These are phyloP conservation scores for Kodamaea leandrae DNA, from an alignment of 805 yeast species.

Conservation along the genomic window DNA sequence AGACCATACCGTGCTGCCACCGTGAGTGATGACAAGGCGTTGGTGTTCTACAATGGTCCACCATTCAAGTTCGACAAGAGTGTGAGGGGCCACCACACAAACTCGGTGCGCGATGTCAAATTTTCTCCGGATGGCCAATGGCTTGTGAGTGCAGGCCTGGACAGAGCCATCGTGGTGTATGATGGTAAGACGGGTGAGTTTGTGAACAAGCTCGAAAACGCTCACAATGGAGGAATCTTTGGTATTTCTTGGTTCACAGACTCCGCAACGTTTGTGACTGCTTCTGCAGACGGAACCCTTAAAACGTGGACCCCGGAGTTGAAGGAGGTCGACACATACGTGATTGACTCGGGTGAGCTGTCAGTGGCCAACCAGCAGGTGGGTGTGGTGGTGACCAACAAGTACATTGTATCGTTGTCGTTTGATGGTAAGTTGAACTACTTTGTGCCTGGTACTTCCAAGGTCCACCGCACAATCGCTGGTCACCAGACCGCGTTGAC, in stretches of 20 bases:
- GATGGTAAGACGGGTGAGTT: constrained; percentile 87
- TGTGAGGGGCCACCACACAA: constrained; percentile 70
- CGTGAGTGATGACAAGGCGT: constrained; percentile 81
- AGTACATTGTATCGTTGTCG: constrained; percentile 62
- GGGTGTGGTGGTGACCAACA: constrained; percentile 69
- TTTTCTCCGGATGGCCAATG: constrained; percentile 79
- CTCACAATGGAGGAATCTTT: constrained; percentile 80
- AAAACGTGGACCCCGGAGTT: constrained; percentile 49
- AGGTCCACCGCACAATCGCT: constrained; percentile 42
- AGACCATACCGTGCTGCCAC: constrained; percentile 95
- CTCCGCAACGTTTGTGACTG: constrained; percentile 61
- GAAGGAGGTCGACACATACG: constrained; percentile 45
- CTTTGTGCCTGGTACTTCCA: constrained; percentile 39
- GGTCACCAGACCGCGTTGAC: constrained; percentile 89
- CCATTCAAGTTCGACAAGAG: constrained; percentile 85
- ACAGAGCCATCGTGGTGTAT: constrained; percentile 70
- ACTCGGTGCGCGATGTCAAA: constrained; percentile 75
- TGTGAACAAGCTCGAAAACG: constrained; percentile 46
- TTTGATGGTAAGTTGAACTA: constrained; percentile 69
- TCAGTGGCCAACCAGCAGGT: constrained; percentile 67
- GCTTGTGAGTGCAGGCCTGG: constrained; percentile 81
- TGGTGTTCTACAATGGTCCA: constrained; percentile 87
- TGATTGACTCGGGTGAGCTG: constrained; percentile 17
- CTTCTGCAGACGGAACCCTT: constrained; percentile 78
- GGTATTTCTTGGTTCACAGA: constrained; percentile 68